Evolutionary conservation across 1,284 basidiomycete species (phyloP), one percentile per base, ranked within the genome.

Genomic region (Caloboletus inedulis): DNA sequence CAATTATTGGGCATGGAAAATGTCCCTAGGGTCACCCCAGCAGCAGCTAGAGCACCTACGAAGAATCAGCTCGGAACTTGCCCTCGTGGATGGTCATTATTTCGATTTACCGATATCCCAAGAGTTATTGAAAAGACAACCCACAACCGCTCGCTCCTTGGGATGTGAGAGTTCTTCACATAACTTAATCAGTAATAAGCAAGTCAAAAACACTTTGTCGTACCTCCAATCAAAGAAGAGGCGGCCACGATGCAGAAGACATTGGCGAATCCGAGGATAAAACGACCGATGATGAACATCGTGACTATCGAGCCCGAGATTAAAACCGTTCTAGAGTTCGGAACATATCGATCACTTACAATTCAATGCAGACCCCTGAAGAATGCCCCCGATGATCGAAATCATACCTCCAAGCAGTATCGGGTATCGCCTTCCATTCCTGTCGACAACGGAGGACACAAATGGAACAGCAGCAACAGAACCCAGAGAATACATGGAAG

Each of bases 1-100:
- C 80, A 81, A 59, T 78, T 69, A 50, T 60, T 75, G 2, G 54
- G 52, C 68, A 81, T 78, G 2, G 63, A 52, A 65, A 78, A 80
- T 3, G 79, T 81, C 9, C 76, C 72, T 21, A 79, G 70, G 1
- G 75, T 77, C 16, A 73, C 69, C 29, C 74, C 53, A 13, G 56
- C 62, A 16, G 59, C 59, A 16, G 31, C 37, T 2, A 54, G 3
- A 30, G 54, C 21, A 19, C 60, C 60, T 61, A 33, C 3, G 21
- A 44, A 18, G 13, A 3, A 29, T 60, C 16, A 54, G 21, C 10
- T 31, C 1, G 1, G 33, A 3, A n/a, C 2, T 4, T 4, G 6
- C 2, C 2, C 4, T 12, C 7, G 7, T 35, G 25, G 19, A 41
- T 1, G 8, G 36, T 9, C 18, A 30, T 2, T 0, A 18, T 25